Percentiles rank a stretch among this genome's conserved stretches.
Conservation (phyloP, 2,329 filamentous ascomycete species). For the Chalara sp. region DNA sequence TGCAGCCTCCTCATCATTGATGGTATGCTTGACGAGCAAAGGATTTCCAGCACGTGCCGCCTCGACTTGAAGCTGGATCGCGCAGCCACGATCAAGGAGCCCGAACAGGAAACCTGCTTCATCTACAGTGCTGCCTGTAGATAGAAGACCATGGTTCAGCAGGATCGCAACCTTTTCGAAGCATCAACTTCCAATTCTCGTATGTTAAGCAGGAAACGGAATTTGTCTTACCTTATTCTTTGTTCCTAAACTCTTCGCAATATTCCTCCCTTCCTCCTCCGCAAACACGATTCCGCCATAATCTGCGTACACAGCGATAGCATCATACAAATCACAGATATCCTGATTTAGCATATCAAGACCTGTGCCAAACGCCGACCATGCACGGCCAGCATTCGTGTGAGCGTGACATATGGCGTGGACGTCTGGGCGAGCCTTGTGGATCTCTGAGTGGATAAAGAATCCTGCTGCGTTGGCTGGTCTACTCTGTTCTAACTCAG, state of each 20-base stretch:
- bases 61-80: slow-evolving; percentile 61
- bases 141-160: slow-evolving; percentile 66
- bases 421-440: slow-evolving; percentile 58
- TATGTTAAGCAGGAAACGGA: background rate
- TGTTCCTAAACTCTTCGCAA: slow-evolving; percentile 55
- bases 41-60: slow-evolving; percentile 48
- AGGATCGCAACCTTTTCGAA: slow-evolving; percentile 48
- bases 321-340: slow-evolving; percentile 56
- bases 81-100: slow-evolving; percentile 61
- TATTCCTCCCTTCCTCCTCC: slow-evolving; percentile 55
- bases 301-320: slow-evolving; percentile 57
- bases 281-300: slow-evolving; percentile 59
- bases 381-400: slow-evolving; percentile 59
- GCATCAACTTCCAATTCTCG: background rate
- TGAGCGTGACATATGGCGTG: slow-evolving; percentile 65
- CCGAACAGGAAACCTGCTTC: slow-evolving; percentile 68
- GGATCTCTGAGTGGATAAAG: slow-evolving; percentile 61
- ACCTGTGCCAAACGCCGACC: slow-evolving; percentile 55
- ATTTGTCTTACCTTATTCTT: slow-evolving; percentile 33
- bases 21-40: slow-evolving; percentile 42
- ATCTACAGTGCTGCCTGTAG: slow-evolving; percentile 65
- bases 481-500: slow-evolving; percentile 28
- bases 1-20: slow-evolving; percentile 47
- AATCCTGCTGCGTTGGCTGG: slow-evolving; percentile 64
- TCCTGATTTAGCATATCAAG: slow-evolving; percentile 69